Percentiles rank a stretch among this genome's conserved stretches.
phyloP scores from a whole-genome alignment of 306 rosid species.

The Trifolium subterraneum region DNA sequence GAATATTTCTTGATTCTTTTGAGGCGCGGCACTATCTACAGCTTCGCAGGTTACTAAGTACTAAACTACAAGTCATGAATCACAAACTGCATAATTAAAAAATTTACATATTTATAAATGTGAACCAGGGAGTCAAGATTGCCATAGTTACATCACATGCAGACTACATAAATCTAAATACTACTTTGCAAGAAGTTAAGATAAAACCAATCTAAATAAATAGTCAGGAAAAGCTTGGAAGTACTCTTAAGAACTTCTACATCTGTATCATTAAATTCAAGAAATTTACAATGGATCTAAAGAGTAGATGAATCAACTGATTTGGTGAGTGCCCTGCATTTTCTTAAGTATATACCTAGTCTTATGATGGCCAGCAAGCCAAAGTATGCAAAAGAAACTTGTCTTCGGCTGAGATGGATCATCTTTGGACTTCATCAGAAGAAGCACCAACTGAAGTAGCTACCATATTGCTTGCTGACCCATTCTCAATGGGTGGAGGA shows the following conservation, averaged over 20 bases:
- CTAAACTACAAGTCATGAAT: slow-evolving; percentile 51
- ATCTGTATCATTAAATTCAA: slow-evolving; percentile 25
- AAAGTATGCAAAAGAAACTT: slow-evolving; percentile 72
- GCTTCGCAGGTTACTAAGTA: slow-evolving; percentile 42
- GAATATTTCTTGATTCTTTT: background rate
- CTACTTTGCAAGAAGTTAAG: slow-evolving; percentile 35
- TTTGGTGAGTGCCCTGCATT: slow-evolving; percentile 33
- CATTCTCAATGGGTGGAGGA: slow-evolving; percentile 87
- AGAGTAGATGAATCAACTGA: background rate
- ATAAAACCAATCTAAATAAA: slow-evolving; percentile 39
- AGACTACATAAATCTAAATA: slow-evolving; percentile 31
- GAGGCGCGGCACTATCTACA: slow-evolving; percentile 10
- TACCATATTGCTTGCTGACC: slow-evolving; percentile 73
- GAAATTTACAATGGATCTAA: slow-evolving; percentile 33
- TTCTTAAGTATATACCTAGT: slow-evolving; percentile 39
- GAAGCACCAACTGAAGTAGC: slow-evolving; percentile 76
- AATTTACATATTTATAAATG: slow-evolving; percentile 26
- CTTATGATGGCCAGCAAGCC: slow-evolving; percentile 46
- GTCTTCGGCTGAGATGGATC: slow-evolving; percentile 58
- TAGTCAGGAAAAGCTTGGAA: slow-evolving; percentile 31
- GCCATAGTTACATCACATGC: slow-evolving; percentile 22
- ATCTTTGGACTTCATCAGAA: slow-evolving; percentile 89
- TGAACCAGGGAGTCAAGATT: background rate
- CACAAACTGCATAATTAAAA: slow-evolving; percentile 52
- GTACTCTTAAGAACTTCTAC: slow-evolving; percentile 33